Percentiles rank a stretch among this genome's conserved stretches.
These are phyloP conservation scores for Apophysomyces ossiformis DNA, from an alignment of 371 early-diverging fungal species.

Conservation along the genomic window DNA sequence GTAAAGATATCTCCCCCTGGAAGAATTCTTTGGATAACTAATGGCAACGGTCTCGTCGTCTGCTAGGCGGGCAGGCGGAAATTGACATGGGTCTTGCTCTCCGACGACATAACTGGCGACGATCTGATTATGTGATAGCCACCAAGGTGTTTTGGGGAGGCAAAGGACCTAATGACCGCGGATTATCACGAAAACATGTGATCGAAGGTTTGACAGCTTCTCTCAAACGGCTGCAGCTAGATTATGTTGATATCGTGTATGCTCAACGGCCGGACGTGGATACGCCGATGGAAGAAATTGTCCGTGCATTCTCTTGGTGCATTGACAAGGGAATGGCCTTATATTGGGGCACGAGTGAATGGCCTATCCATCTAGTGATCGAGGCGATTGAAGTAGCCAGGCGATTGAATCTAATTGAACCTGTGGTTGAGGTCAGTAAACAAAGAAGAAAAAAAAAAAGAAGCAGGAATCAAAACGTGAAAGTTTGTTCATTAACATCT, in stretches of 20 bases:
- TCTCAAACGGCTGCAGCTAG: conserved; percentile 70
- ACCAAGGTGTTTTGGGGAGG: conserved; percentile 86
- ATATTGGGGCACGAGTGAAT: conserved; percentile 86
- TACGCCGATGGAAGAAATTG: conserved; percentile 79
- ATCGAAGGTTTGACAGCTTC: conserved; percentile 78
- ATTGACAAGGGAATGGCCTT: conserved; percentile 80
- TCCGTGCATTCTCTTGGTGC: conserved; percentile 82
- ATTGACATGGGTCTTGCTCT: conserved; percentile 76
- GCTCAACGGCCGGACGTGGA: conserved; percentile 77
- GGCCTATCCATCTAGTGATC: conserved; percentile 75
- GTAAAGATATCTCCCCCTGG: conserved; percentile 11
- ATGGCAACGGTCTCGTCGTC: too few relatives aligned
- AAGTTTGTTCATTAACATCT: conserved; percentile 29
- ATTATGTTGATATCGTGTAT: conserved; percentile 79
- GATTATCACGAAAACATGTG: conserved; percentile 82
- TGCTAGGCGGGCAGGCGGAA: conserved; percentile 67
- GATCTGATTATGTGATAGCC: conserved; percentile 74
- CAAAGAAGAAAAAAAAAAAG: background rate
- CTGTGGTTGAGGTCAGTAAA: conserved; percentile 50
- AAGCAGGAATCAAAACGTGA: background rate
- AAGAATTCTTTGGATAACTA: too few relatives aligned
- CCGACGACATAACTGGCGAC: conserved; percentile 57
- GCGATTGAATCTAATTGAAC: conserved; percentile 64
- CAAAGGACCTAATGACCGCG: conserved; percentile 76
- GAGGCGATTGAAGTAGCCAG: conserved; percentile 76